Percentiles rank a stretch among this genome's conserved stretches.
Conservation (phyloP, 108 stramenopile genomes). For the Pinguiococcus pyrenoidosus region DNA sequence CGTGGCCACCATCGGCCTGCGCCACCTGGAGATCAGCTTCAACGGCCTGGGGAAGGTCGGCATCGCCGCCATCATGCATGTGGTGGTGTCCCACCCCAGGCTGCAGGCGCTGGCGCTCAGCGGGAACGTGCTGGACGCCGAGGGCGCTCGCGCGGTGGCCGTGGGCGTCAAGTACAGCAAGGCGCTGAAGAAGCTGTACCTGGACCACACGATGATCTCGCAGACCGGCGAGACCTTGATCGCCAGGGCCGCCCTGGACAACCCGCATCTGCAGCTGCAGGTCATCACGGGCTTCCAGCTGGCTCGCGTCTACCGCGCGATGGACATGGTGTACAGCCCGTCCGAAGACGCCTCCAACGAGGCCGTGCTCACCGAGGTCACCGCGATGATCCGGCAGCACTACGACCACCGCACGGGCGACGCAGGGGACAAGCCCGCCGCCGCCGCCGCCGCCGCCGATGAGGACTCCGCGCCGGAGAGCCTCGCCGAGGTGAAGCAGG, state of each 20-base stretch:
- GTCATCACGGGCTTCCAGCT: slow-evolving; percentile 17
- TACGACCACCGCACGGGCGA: no score
- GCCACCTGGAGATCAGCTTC: slow-evolving; percentile 22
- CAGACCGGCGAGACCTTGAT: slow-evolving; percentile 16
- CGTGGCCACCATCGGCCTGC: slow-evolving; percentile 12
- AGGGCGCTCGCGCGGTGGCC: slow-evolving; percentile 17
- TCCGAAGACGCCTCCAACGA: no score
- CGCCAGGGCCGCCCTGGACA: slow-evolving; percentile 8
- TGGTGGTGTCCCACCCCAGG: not conserved
- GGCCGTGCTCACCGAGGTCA: no score
- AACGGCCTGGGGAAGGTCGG: slow-evolving; percentile 13
- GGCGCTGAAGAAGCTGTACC: slow-evolving; percentile 3
- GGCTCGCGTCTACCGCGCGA: slow-evolving; percentile 4
- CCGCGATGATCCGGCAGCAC: no score
- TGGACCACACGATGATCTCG: slow-evolving; percentile 15
- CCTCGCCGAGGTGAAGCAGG: no score
- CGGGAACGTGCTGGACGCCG: slow-evolving; percentile 22
- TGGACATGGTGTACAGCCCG: no score
- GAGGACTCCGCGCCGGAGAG: no score
- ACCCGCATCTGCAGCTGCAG: slow-evolving; percentile 1
- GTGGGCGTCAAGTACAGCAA: slow-evolving; percentile 1
- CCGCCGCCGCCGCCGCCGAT: no score
- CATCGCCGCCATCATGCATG: slow-evolving; percentile 22
- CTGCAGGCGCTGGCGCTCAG: slow-evolving; percentile 10
- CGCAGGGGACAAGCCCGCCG: no score